Base-by-base conservation (phyloP, 1,139 yeast genomes). In the Hyphopichia pseudoburtonii region DNA sequence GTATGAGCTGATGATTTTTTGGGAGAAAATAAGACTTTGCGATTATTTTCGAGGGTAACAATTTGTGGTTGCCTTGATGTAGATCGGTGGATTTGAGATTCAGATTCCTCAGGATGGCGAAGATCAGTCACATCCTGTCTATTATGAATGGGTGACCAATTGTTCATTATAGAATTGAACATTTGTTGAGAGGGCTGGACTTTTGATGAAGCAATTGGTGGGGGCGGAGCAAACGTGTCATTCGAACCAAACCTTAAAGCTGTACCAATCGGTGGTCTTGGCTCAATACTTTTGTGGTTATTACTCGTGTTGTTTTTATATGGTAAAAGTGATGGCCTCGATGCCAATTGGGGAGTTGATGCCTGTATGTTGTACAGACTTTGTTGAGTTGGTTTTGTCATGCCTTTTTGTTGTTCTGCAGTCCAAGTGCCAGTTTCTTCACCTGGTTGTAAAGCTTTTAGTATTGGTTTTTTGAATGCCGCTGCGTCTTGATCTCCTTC, bases 351-450 rank as follows among this genome's bases (percentile, higher is more conserved):
- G 1, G 73, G 73, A 1, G 73, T 66, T 1, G 72, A 64, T 0
- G 70, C 51, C 32, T 60, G 61, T 17, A 59, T 46, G 8, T 34
- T 23, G 17, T 27, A 33, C 24, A 52, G 52, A 23, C 46, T 39
- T 6, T 23, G 41, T 30, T 50, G 48, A 17, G 38, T 35, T 3
- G 46, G 42, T 8, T 39, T 38, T 11, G 14, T 15, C 16, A 34
- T 11, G 10, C 27, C 28, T 24, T 42, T 41, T 17, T 51, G 48
- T 34, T 63, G 66, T 31, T 64, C 70, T 5, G 59, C 57, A 1
- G 70, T 60, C 73, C 72, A 66, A 0, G 71, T 63, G 9, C 70
- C 66, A 0, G 72, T 66, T 39, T 64, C 72, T 19, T 60, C 69
- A 4, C 53, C 38, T n/a, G 43, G 42, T 17, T 30, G 41, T 11